Conservation (phyloP, 202 grass and related monocot genomes). For the Saccharum hybrid region DNA sequence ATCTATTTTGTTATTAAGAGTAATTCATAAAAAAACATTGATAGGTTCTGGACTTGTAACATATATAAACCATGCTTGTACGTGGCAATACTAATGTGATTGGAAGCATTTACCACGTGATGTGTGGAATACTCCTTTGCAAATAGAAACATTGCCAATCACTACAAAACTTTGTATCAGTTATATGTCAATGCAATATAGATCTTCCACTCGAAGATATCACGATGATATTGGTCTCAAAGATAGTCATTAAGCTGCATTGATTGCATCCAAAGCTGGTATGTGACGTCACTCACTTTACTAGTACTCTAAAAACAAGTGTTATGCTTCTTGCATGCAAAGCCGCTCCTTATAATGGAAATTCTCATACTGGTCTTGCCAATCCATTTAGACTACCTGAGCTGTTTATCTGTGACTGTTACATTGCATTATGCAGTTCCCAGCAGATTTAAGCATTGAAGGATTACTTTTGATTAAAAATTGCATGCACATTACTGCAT, state of each 20-base stretch:
- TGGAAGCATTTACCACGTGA: neutral
- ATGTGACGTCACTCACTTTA: constrained; percentile 13
- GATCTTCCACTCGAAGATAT: constrained; percentile 14
- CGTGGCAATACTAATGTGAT: constrained; percentile 6
- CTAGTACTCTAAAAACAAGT: constrained; percentile 4
- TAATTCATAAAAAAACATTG: constrained; percentile 1
- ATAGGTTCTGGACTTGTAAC: constrained; percentile 13
- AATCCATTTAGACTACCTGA: constrained; percentile 20
- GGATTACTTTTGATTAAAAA: neutral
- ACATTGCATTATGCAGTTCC: neutral
- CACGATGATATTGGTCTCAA: neutral
- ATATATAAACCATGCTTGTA: neutral
- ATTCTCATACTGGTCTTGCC: constrained; percentile 6
- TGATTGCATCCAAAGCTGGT: constrained; percentile 17
- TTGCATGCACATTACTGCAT: constrained; percentile 14
- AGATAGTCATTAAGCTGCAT: neutral
- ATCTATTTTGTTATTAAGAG: neutral
- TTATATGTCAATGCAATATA: constrained; percentile 15
- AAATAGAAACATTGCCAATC: constrained; percentile 12
- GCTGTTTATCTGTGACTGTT: neutral
- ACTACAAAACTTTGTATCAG: neutral
- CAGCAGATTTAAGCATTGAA: constrained; percentile 21
- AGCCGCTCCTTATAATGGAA: constrained; percentile 19
- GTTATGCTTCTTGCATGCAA: constrained; percentile 1
- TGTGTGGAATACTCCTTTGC: constrained; percentile 7